Percentiles rank a stretch among this genome's conserved stretches.
phyloP scores from a whole-genome alignment of 148 eudicot species.

The Polygonum maritimum region DNA sequence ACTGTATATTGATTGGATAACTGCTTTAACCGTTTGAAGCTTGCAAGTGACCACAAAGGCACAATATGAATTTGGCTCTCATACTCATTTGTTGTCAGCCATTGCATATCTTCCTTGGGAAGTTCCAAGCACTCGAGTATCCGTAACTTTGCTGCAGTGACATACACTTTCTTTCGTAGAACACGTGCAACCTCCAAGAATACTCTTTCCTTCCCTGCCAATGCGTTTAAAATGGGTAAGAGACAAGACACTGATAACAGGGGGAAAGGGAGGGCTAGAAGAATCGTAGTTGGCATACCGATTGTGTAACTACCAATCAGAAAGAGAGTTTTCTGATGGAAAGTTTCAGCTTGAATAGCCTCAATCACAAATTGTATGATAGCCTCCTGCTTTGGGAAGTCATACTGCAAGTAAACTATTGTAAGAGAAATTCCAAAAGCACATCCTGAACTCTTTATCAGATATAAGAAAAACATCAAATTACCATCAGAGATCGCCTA shows the following conservation, averaged over 20 bases:
- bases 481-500: not conserved
- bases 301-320: slow-evolving; percentile 92
- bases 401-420: slow-evolving; percentile 54
- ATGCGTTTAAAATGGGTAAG: not conserved
- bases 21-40: slow-evolving; percentile 82
- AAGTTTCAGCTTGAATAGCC: slow-evolving; percentile 94
- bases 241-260: not conserved
- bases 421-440: not conserved
- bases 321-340: slow-evolving; percentile 82
- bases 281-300: slow-evolving; percentile 31
- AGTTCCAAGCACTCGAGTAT: slow-evolving; percentile 74
- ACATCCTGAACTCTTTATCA: not conserved
- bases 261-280: slow-evolving; percentile 10
- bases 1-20: slow-evolving; percentile 69
- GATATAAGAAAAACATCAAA: not conserved
- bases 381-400: slow-evolving; percentile 91
- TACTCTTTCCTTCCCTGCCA: slow-evolving; percentile 80
- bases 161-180: slow-evolving; percentile 59
- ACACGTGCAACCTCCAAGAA: slow-evolving; percentile 85
- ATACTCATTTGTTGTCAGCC: slow-evolving; percentile 63
- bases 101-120: slow-evolving; percentile 68
- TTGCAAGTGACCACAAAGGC: slow-evolving; percentile 93
- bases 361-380: slow-evolving; percentile 89
- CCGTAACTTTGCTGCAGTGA: slow-evolving; percentile 72
- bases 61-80: slow-evolving; percentile 96